Evolutionary conservation across 352 stramenopile genomes (phyloP), one percentile per base, ranked within the genome.

Genomic region (Aphanomyces astaci): DNA sequence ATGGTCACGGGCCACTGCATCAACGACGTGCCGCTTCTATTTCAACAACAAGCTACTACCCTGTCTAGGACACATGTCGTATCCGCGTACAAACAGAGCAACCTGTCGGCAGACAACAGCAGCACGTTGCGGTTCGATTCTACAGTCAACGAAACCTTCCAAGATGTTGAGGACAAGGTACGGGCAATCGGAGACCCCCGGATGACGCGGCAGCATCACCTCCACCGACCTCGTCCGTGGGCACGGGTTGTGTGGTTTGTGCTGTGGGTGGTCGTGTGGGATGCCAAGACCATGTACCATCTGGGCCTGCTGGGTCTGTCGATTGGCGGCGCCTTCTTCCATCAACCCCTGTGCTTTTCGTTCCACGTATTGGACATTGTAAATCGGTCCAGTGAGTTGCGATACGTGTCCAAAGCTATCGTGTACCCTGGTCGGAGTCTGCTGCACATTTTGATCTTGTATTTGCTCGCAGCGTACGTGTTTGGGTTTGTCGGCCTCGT

Each of bases 281-380:
- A 76, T 53, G 79, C 48, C 10, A 55, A 55, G 28, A 55, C 48
- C 25, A 31, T 87, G 31, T 89, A 89, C 64, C 79, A 73, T 51
- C 25, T 86, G 19, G 63, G 73, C 64, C 79, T 88, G 52, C 86
- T 92, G 55, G 57, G 72, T 0, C 72, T 86, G 32, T 78, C 83
- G 9, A 75, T 90, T n/a, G 71, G 86, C 7, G 81, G 81, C 2
- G 76, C 80, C 39, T 86, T 84, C 55, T 70, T 92, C 22, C 85
- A 88, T 73, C 48, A 22, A 55, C 87, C 85, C 31, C 77, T 92
- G 32, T 92, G 81, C 74, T 92, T 92, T 63, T 78, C 81, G 24
- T 89, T 90, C 45, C 80, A 90, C 45, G 46, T 92, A 19, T 72
- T 92, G 7, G 83, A 92, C 60, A 72, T 90, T 40, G 75, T 92